Evolutionary conservation across 768 basidiomycete genomes (phyloP).

Genomic region (Tephrocybe sp.): DNA sequence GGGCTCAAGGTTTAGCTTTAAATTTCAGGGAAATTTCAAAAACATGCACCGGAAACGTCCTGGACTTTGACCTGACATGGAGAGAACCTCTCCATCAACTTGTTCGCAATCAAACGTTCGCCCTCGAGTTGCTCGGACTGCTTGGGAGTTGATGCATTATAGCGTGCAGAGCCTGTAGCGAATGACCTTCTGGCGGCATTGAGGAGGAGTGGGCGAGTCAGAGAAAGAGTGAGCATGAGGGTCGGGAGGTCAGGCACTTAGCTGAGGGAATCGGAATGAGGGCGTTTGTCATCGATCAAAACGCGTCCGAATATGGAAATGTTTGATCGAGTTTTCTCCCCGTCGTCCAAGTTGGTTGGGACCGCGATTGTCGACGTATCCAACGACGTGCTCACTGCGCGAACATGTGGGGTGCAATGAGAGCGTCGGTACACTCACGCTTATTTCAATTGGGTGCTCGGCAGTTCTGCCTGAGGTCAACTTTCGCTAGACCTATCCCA

Average conservation of each 20-base stretch:
- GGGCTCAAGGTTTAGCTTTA: background rate
- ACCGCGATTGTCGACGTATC: background rate
- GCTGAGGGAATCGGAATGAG: constrained; percentile 9
- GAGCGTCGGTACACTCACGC: constrained; percentile 15
- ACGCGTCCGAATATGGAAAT: background rate
- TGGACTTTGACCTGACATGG: constrained; percentile 82
- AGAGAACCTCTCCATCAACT: constrained; percentile 71
- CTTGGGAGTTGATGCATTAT: constrained; percentile 17
- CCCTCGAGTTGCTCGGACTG: constrained; percentile 38
- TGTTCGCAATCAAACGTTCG: constrained; percentile 68
- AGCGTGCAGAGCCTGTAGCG: constrained; percentile 21
- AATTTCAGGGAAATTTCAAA: background rate
- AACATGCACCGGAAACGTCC: constrained; percentile 81
- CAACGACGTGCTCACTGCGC: constrained; percentile 16
- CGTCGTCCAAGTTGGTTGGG: background rate
- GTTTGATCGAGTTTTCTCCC: background rate
- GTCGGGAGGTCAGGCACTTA: background rate
- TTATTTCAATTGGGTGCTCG: background rate
- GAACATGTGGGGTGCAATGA: constrained; percentile 22
- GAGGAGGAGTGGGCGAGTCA: constrained; percentile 28
- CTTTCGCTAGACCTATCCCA: background rate
- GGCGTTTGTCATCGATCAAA: constrained; percentile 7
- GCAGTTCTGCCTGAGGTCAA: background rate
- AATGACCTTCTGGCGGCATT: constrained; percentile 26
- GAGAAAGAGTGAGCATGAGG: constrained; percentile 32